Percentiles rank a stretch among this genome's conserved stretches.
Conservation (phyloP, 257 asterid species). For the Jacaranda copaia region DNA sequence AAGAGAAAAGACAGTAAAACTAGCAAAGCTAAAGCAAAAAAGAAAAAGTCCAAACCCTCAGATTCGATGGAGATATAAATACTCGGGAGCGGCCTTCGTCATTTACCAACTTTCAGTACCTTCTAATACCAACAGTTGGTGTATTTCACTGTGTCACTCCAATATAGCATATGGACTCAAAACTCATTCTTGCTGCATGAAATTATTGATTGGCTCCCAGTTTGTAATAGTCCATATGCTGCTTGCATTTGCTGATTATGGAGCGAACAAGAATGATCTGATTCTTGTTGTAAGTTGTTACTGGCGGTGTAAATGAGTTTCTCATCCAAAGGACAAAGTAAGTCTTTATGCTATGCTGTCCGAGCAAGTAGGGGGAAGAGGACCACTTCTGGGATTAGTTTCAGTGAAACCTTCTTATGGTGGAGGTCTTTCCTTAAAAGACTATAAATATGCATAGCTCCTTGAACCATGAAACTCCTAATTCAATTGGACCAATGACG, state of each 20-base stretch:
- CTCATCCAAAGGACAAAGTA: background rate
- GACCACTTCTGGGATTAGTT: background rate
- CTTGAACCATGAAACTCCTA: too few relatives aligned
- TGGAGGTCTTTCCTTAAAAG: background rate
- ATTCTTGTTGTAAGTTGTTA: background rate
- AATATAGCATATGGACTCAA: background rate
- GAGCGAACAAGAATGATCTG: background rate
- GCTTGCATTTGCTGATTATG: background rate
- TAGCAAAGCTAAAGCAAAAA: constrained; percentile 53
- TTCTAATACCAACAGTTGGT: background rate
- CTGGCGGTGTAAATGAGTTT: background rate
- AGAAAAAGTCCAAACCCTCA: constrained; percentile 52
- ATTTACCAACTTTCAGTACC: background rate
- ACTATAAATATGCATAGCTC: too few relatives aligned
- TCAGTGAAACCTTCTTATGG: background rate
- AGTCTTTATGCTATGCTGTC: background rate
- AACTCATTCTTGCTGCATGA: constrained; percentile 8
- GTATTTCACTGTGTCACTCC: background rate
- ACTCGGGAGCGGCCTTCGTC: background rate
- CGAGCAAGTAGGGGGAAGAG: background rate
- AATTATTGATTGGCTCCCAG: background rate
- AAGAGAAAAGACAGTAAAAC: constrained; percentile 52
- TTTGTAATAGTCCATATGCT: background rate
- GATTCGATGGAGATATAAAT: constrained; percentile 68
- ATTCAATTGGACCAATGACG: too few relatives aligned